Evolutionary conservation across 176 grass and related monocot species (phyloP), one percentile per base, ranked within the genome.

Genomic region (Bonia amplexicaulis): DNA sequence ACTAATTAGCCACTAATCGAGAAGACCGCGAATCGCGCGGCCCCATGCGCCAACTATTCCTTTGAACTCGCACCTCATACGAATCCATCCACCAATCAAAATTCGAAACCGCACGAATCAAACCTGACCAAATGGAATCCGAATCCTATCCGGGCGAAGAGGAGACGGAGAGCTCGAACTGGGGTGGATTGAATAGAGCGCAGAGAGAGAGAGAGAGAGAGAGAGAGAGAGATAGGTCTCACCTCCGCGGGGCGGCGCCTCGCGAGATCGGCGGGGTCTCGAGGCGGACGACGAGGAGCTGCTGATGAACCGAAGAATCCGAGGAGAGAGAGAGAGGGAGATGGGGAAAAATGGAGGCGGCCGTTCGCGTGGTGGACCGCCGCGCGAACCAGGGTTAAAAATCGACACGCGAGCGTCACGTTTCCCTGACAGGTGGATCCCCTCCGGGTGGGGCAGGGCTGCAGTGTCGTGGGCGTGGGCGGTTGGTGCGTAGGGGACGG

Each of bases 301-400:
- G 19, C 84, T 0, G 74, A 66, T 31, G 65, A 53, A 42, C 48
- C 65, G 42, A 78, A 88, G 42, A 78, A 88, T 80, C 42, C 51
- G 16, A 46, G 22, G 1, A 15, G 40, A 31, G 49, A 2, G 55
- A 5, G 57, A 37, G 73, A 17, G 71, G 22, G 61, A 58, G 23
- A 65, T 23, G 80, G 47, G 52, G 67, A n/a, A 63, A 3, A 51
- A 61, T 6, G 40, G 42, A 42, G 80, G 73, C 73, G 80, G 45
- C 80, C 65, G 69, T 87, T 69, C 65, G 86, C 80, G 73, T 63
- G 62, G 72, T 77, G 41, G 64, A 77, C 63, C 15, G 79, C 64
- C 73, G 42, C 29, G 53, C 62, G 1, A 45, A 42, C 68, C 4
- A 5, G 41, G 69, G 48, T 10, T 0, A 3, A 16, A 4, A 1